Conservation (phyloP, 2,329 filamentous ascomycete genomes). For the Pseudohalonectria lignicola region DNA sequence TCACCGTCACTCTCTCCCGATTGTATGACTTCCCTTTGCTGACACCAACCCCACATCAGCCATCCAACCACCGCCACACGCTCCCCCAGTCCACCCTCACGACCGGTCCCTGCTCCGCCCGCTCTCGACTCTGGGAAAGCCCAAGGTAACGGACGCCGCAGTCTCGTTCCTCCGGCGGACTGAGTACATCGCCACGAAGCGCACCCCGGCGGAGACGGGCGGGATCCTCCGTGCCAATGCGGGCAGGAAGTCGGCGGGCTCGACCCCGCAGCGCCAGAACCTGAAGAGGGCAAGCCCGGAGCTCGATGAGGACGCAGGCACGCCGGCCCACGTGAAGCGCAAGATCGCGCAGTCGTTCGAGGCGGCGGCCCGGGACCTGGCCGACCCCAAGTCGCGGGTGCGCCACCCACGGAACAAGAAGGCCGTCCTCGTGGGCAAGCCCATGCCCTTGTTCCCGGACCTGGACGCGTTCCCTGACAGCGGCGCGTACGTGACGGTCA, state of each 20-base stretch:
- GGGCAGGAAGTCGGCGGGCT: constrained; percentile 10
- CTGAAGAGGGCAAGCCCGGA: constrained; percentile 24
- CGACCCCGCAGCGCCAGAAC: constrained; percentile 21
- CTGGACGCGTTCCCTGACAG: constrained; percentile 59
- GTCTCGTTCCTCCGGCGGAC: constrained; percentile 93
- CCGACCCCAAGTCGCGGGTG: constrained; percentile 43
- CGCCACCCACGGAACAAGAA: constrained; percentile 46
- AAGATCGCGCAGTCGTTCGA: constrained; percentile 56
- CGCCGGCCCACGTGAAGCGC: constrained; percentile 54
- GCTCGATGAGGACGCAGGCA: constrained; percentile 43
- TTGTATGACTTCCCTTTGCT: background rate
- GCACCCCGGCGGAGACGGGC: constrained; percentile 21
- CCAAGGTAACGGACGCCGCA: constrained; percentile 61
- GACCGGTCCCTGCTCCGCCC: constrained; percentile 78
- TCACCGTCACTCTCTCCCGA: constrained; percentile 6
- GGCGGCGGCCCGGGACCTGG: constrained; percentile 39
- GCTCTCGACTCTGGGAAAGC: constrained; percentile 75
- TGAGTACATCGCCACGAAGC: constrained; percentile 69
- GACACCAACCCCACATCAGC: too few relatives aligned
- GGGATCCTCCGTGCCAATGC: constrained; percentile 22
- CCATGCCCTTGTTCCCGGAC: constrained; percentile 52
- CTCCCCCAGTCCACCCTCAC: constrained; percentile 65
- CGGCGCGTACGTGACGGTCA: constrained; percentile 58
- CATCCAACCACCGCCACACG: constrained; percentile 66
- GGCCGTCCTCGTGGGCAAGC: constrained; percentile 46